Base-by-base conservation (phyloP, 2,329 filamentous ascomycete species). In the Botrytis byssoidea region DNA sequence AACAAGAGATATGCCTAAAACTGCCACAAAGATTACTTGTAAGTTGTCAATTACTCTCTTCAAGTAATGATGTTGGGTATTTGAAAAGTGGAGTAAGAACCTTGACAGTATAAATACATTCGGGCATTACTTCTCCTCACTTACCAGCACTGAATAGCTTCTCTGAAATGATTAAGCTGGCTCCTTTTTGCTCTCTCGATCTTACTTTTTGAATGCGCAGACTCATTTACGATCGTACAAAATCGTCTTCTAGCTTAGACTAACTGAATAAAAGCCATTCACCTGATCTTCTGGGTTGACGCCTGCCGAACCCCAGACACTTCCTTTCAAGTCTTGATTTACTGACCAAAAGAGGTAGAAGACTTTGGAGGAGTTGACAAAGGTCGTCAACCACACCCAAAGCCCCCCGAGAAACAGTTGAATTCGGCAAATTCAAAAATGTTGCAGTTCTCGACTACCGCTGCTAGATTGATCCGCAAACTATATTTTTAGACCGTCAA, bases 381-480 rank as follows among this genome's bases (percentile, higher is more conserved):
- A 61, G 9, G 6, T 22, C 35, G 29, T 44, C 51, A 66, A 64
- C 46, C 3, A 40, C 14, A 20, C 12, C 18, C 25, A n/a, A 74
- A 74, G 2, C 3, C 59, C 44, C 57, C 46, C 7, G 29, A 67
- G n/a, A 48, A 32, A 20, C n/a, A 70, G 70, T 37, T 25, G 29
- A 25, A 61, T 10, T 22, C 12, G 42, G 20, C 2, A 71, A 75
- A 55, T 42, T 71, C 2, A 75, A 75, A 32, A 70, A 73, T 5
- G n/a, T 22, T 66, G 5, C 25, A 73, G 60, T 22, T 22, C 20
- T 75, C 66, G 12, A 48, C 22, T 14, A 35, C 29, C 3, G 73
- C 55, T 61, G 70, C 59, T 61, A 5, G 9, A 20, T 77, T 74
- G 40, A 40, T 61, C 42, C 70, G 70, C 42, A 76, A 76, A 67